These are phyloP conservation scores for Microbotryum violaceum DNA, from an alignment of 1,284 basidiomycete genomes.

Conservation along the genomic window DNA sequence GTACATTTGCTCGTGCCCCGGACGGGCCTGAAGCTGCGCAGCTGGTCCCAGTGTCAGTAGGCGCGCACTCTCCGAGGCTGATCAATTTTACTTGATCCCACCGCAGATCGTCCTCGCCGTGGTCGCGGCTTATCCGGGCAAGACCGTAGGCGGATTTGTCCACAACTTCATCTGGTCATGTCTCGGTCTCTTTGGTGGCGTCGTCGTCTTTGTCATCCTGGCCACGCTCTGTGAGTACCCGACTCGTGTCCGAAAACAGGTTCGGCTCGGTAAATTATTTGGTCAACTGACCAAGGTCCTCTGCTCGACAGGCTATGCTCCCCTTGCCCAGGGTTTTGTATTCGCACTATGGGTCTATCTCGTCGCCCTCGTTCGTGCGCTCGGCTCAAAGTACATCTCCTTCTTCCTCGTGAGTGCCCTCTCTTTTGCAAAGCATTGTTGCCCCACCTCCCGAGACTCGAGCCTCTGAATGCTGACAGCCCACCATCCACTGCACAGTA, in stretches of 20 bases:
- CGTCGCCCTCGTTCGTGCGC: constrained; percentile 19
- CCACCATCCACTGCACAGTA: constrained; percentile 6
- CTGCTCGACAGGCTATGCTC: constrained; percentile 9
- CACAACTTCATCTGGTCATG: constrained; percentile 13
- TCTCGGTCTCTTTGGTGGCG: constrained; percentile 8
- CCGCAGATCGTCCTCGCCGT: constrained; percentile 17
- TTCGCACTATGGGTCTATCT: constrained; percentile 23
- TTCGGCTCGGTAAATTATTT: background rate
- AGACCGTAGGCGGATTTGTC: constrained; percentile 17
- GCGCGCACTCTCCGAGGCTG: background rate
- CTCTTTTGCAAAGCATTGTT: background rate
- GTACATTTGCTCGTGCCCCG: background rate
- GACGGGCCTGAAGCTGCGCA: too few species aligned
- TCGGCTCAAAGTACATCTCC: constrained; percentile 20
- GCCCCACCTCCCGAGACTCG: too few species aligned
- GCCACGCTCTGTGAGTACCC: constrained; percentile 12
- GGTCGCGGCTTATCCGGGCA: constrained; percentile 19
- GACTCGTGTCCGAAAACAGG: background rate
- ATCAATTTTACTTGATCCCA: background rate
- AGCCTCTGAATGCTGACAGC: background rate
- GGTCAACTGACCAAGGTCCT: background rate
- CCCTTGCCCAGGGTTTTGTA: constrained; percentile 26
- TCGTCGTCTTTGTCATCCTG: constrained; percentile 14
- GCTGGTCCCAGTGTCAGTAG: too few species aligned
- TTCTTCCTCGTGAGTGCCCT: constrained; percentile 18